phyloP scores from a whole-genome alignment of 140 eudicot genomes.

The Senecio squalidus region DNA sequence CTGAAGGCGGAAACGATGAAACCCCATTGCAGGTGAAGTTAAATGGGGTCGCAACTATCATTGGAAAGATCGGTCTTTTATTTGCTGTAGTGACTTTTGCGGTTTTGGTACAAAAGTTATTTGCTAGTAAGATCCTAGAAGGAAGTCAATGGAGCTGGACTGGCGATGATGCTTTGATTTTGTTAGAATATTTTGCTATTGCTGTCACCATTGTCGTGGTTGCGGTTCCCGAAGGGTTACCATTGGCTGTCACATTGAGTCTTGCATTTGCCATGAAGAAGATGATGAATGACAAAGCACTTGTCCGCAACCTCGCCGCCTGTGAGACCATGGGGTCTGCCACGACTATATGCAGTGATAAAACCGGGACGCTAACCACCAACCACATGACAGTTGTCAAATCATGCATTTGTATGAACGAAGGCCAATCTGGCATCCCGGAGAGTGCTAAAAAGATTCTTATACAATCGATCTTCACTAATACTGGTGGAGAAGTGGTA shows the following conservation, averaged over 20 bases:
- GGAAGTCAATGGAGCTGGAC: slow-evolving; percentile 65
- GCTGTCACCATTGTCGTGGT: slow-evolving; percentile 97
- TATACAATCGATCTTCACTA: slow-evolving; percentile 73
- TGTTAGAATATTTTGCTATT: slow-evolving; percentile 85
- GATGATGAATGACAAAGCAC: slow-evolving; percentile 98
- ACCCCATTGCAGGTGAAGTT: slow-evolving; percentile 91
- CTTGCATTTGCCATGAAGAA: slow-evolving; percentile 96
- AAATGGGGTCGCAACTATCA: slow-evolving; percentile 95
- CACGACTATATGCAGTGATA: slow-evolving; percentile 92
- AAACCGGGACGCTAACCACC: slow-evolving; percentile 93
- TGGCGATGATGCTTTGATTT: slow-evolving; percentile 71
- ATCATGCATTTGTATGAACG: slow-evolving; percentile 72
- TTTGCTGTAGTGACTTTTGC: slow-evolving; percentile 88
- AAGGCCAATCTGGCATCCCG: slow-evolving; percentile 36
- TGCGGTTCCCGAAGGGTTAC: slow-evolving; percentile 96
- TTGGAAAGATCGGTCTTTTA: slow-evolving; percentile 86
- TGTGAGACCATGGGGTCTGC: slow-evolving; percentile 99
- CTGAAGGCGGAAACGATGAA: slow-evolving; percentile 94
- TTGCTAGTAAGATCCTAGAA: slow-evolving; percentile 42
- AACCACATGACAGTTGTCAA: slow-evolving; percentile 97
- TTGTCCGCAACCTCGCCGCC: slow-evolving; percentile 92
- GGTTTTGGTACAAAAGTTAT: slow-evolving; percentile 70
- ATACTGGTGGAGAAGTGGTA: slow-evolving; percentile 94
- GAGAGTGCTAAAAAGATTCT: slow-evolving; percentile 37
- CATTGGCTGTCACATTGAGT: slow-evolving; percentile 89